Percentiles rank a stretch among this genome's conserved stretches.
Evolutionary conservation across 441 rosid species (phyloP).

Genomic region (Erysimum pusillum): DNA sequence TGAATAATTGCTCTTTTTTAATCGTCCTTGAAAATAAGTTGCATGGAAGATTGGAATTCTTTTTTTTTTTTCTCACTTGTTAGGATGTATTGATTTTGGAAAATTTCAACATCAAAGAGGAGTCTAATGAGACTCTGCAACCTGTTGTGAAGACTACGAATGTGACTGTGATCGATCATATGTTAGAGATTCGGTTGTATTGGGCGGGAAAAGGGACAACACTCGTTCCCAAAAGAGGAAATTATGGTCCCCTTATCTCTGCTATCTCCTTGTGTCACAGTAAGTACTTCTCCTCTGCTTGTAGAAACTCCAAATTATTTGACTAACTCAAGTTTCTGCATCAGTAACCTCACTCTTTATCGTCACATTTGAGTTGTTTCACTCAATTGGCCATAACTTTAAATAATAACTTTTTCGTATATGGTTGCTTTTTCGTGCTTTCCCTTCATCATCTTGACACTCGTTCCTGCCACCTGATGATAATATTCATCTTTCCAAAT

Average conservation of each 20-base stretch:
- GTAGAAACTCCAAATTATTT: not conserved
- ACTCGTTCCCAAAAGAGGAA: conserved; percentile 37
- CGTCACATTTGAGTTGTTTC: not conserved
- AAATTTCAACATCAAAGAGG: conserved; percentile 56
- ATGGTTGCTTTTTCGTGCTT: too few species aligned
- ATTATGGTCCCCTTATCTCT: conserved; percentile 45
- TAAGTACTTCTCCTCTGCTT: not conserved
- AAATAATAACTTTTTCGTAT: not conserved
- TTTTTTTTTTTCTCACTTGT: conserved; percentile 11
- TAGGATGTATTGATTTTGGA: too few species aligned
- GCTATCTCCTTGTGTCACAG: conserved; percentile 51
- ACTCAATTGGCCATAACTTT: conserved; percentile 1
- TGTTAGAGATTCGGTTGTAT: conserved; percentile 38
- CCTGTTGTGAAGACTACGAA: conserved; percentile 41
- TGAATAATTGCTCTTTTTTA: not conserved
- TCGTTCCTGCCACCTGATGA: not conserved
- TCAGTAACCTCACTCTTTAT: not conserved
- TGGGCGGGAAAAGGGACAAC: conserved; percentile 48
- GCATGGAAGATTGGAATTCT: not conserved
- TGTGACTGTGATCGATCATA: conserved; percentile 30
- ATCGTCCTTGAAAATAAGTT: not conserved
- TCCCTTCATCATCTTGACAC: not conserved
- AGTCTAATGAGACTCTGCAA: conserved; percentile 49
- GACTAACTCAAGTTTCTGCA: not conserved
- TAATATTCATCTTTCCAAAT: not conserved